Conservation (phyloP, 2,329 filamentous ascomycete genomes). For the Claviceps fusiformis region DNA sequence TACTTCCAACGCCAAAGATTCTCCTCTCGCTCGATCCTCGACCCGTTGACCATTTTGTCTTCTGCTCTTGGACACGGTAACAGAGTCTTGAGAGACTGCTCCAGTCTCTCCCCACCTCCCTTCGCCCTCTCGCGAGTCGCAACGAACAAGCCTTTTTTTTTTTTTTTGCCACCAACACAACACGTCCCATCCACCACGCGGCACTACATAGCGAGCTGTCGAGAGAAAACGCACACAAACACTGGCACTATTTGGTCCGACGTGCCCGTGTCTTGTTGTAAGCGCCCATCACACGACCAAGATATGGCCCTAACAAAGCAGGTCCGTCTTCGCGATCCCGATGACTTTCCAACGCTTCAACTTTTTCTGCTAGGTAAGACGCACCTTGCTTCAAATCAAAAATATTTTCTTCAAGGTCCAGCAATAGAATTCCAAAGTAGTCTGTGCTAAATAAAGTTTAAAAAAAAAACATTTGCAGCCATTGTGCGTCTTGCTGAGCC, state of each 20-base stretch:
- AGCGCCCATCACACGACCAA: slow-evolving; percentile 26
- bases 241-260: slow-evolving; percentile 9
- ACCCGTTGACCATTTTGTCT: not conserved
- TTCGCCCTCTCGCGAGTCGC: not conserved
- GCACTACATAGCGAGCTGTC: not conserved
- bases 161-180: not conserved
- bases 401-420: not conserved
- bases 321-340: slow-evolving; percentile 43
- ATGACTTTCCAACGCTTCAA: slow-evolving; percentile 70
- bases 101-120: not conserved
- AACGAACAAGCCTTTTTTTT: not conserved
- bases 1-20: not conserved
- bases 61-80: not conserved
- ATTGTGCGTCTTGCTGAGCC: slow-evolving; percentile 88
- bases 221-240: slow-evolving; percentile 8
- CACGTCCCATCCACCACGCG: not conserved
- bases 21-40: too few relatives aligned
- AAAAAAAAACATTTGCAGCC: slow-evolving; percentile 33
- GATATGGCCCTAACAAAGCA: slow-evolving; percentile 39
- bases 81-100: too few relatives aligned
- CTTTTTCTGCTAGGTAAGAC: slow-evolving; percentile 68
- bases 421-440: not conserved
- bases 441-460: too few relatives aligned
- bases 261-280: slow-evolving; percentile 31
- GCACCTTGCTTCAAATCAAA: not conserved